phyloP scores from a whole-genome alignment of 169 alveolate genomes.

The Eimeria mitis region DNA sequence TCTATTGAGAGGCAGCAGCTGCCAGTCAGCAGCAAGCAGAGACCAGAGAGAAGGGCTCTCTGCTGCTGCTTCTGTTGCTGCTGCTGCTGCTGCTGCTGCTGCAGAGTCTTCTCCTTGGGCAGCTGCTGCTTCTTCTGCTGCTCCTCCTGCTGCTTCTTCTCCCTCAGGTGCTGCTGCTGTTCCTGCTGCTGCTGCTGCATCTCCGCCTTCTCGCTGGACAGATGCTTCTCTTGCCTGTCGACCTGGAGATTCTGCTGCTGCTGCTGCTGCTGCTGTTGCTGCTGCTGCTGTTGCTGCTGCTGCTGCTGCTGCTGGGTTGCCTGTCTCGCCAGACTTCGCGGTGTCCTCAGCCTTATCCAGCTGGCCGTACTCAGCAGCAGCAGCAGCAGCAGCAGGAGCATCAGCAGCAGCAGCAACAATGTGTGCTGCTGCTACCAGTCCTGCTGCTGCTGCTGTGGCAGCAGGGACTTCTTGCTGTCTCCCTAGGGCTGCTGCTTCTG shows the following conservation, averaged over 20 bases:
- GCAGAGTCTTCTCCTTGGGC: too few relatives aligned
- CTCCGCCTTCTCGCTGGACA: neutral
- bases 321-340: too few relatives aligned
- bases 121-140: too few relatives aligned
- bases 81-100: neutral
- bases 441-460: neutral
- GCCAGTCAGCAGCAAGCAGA: neutral
- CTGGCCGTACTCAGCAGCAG: neutral
- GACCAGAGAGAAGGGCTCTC: neutral
- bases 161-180: slow-evolving; percentile 15
- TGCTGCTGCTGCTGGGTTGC: neutral
- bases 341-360: neutral
- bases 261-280: slow-evolving; percentile 53
- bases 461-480: neutral
- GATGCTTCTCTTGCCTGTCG: neutral
- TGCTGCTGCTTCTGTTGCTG: slow-evolving; percentile 6
- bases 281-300: slow-evolving; percentile 36
- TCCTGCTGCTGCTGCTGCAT: neutral
- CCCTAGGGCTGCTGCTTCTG: neutral
- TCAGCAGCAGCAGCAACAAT: neutral
- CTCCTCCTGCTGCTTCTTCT: too few relatives aligned
- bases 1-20: neutral
- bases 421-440: neutral
- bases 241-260: neutral
- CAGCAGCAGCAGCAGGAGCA: neutral